Evolutionary conservation across 768 basidiomycete species (phyloP).

Genomic region (Dentipellis sp.): DNA sequence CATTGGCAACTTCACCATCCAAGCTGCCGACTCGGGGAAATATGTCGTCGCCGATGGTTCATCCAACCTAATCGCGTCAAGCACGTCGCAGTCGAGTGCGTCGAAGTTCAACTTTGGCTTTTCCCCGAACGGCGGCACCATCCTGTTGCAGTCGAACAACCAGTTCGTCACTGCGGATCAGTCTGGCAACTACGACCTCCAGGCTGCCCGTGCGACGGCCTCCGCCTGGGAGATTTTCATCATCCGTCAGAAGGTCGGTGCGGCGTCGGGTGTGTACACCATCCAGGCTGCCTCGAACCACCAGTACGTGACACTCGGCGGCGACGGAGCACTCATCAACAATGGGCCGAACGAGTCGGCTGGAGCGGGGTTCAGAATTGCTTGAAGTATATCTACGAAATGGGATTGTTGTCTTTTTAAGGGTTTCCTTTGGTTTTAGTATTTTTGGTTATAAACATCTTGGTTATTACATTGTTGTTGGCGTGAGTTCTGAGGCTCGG

Average conservation of each 20-base stretch:
- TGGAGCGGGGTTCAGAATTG: slow-evolving; percentile 18
- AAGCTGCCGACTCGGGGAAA: slow-evolving; percentile 15
- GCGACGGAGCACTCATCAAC: slow-evolving; percentile 21
- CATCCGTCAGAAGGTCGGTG: slow-evolving; percentile 18
- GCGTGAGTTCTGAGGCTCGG: too few relatives aligned
- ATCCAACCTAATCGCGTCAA: slow-evolving; percentile 20
- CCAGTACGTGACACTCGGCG: slow-evolving; percentile 19
- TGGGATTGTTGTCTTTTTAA: neutral
- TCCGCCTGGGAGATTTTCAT: slow-evolving; percentile 24
- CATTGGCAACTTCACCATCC: slow-evolving; percentile 22
- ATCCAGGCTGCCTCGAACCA: slow-evolving; percentile 24
- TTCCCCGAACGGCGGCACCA: slow-evolving; percentile 23
- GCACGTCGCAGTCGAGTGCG: slow-evolving; percentile 14
- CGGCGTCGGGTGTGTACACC: slow-evolving; percentile 21
- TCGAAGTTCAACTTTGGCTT: slow-evolving; percentile 21
- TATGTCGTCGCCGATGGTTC: slow-evolving; percentile 17
- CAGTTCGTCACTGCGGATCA: slow-evolving; percentile 25
- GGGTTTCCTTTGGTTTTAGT: neutral
- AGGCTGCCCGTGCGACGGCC: slow-evolving; percentile 20
- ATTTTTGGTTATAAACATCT: neutral
- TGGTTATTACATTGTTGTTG: too few relatives aligned
- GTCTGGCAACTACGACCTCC: slow-evolving; percentile 20
- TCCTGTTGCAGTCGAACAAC: slow-evolving; percentile 16
- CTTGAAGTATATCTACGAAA: neutral
- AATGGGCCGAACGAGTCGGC: slow-evolving; percentile 17